Evolutionary conservation across 2,329 filamentous ascomycete genomes (phyloP), one percentile per base, ranked within the genome.

Genomic region (Fusarium solani-melongenae): DNA sequence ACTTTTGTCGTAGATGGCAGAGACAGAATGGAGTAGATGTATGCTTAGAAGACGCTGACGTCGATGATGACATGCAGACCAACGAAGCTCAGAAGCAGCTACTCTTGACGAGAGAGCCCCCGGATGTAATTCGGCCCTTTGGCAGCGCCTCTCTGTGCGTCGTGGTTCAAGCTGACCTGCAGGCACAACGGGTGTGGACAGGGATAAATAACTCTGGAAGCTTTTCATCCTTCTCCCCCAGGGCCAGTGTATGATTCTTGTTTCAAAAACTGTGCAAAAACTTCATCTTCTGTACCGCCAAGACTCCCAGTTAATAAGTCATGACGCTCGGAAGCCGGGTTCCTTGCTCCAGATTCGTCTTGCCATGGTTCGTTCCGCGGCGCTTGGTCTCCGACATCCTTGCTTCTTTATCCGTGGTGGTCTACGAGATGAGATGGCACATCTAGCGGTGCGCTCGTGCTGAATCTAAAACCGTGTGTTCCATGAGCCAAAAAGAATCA

Each of bases 131-230:
- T 63, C 61, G 49, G 61, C n/a, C 61, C 61, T 57, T 63, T 63
- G n/a, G 14, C 49, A 33, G 33, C 49, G 20, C 49, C 46, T 34
- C 34, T 41, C n/a, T 62, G 34, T 41, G 15, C 27, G 17, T 62
- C 33, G 24, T 38, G 11, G 41, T 51, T 53, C 41, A 62, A 53
- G 60, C 60, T 62, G 60, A 62, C 60, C 60, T 53, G 60, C 46
- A 53, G 60, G 46, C 60, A 62, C 60, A 53, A 31, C 29, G 11
- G 3, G 15, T 57, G n/a, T n/a, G n/a, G 27, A 46, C 36, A 57
- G 55, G 38, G 51, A 44, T 31, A 17, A 31, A 27, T 11, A 44
- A 38, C 44, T 39, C 38, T 20, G 29, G 20, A 27, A 63, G 36
- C 27, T 51, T 51, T 31, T 29, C 46, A 51, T 51, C 44, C 44